A percentile compares a stretch with the other conserved stretches of the same genome.
Evolutionary conservation across 139 green algal genomes (phyloP).

Genomic region (Nannochloris sp.): DNA sequence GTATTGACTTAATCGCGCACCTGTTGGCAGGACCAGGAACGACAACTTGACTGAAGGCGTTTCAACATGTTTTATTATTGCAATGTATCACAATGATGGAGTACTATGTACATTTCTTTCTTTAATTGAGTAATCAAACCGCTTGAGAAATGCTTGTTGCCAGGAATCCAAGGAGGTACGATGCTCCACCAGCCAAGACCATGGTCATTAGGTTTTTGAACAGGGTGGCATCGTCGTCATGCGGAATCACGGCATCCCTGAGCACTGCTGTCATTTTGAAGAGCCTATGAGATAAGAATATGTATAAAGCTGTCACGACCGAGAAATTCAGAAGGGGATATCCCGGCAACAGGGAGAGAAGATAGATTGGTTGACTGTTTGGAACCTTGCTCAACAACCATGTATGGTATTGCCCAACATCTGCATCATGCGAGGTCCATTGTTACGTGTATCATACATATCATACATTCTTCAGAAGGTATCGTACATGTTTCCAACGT

Average conservation of each 20-base stretch:
- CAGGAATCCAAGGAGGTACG: neutral
- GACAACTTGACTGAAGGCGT: too few relatives aligned
- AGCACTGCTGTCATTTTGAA: conserved; percentile 80
- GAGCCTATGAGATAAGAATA: conserved; percentile 68
- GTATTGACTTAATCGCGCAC: too few relatives aligned
- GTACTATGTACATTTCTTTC: neutral
- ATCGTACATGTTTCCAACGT: conserved; percentile 84
- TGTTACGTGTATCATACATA: neutral
- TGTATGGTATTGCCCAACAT: conserved; percentile 87
- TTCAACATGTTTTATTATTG: too few relatives aligned
- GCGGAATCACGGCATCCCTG: conserved; percentile 64
- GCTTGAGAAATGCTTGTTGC: neutral
- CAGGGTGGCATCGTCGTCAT: conserved; percentile 66
- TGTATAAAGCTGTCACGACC: conserved; percentile 58
- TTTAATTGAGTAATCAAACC: neutral
- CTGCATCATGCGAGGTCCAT: neutral
- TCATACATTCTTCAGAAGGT: conserved; percentile 19
- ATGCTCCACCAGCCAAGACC: neutral
- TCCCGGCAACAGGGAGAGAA: conserved; percentile 68
- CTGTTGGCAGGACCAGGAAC: too few relatives aligned
- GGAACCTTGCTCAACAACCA: conserved; percentile 71
- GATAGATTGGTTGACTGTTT: conserved; percentile 79
- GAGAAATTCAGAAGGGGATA: conserved; percentile 93
- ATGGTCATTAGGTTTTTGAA: conserved; percentile 63
- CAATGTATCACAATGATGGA: neutral